Evolutionary conservation across 2,329 filamentous ascomycete species (phyloP).

Genomic region (Nannizziopsis arthrosporioides): DNA sequence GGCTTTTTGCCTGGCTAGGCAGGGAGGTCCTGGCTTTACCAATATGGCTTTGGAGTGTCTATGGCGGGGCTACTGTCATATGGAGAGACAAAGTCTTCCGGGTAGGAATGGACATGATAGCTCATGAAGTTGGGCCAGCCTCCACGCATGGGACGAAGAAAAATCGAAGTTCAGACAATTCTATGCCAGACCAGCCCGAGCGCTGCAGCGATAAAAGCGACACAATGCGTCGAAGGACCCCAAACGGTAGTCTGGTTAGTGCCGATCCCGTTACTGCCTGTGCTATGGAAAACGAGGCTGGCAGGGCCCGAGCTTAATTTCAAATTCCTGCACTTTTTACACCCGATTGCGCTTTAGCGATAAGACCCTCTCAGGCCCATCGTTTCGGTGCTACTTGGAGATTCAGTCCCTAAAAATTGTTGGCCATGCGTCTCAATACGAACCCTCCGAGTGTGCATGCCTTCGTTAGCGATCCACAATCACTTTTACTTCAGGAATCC

Average conservation of each 20-base stretch:
- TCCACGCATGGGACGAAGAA: background rate
- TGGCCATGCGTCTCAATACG: too few species aligned
- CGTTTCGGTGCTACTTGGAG: too few species aligned
- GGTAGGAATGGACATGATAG: slow-evolving; percentile 74
- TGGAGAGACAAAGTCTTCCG: slow-evolving; percentile 79
- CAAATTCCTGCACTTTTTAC: background rate
- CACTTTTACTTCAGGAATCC: too few species aligned
- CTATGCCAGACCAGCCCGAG: background rate
- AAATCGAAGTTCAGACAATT: background rate
- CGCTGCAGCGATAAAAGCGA: background rate
- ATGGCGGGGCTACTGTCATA: slow-evolving; percentile 72
- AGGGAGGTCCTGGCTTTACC: slow-evolving; percentile 73
- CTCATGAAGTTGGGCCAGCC: slow-evolving; percentile 40
- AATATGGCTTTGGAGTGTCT: slow-evolving; percentile 81
- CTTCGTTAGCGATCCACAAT: too few species aligned
- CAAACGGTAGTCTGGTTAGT: slow-evolving; percentile 10
- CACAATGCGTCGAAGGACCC: slow-evolving; percentile 11
- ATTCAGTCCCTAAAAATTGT: too few species aligned
- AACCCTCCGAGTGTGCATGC: too few species aligned
- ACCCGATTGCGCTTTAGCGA: background rate
- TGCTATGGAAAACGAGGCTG: slow-evolving; percentile 2
- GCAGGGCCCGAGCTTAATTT: background rate
- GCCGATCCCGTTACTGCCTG: slow-evolving; percentile 4
- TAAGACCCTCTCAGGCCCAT: too few species aligned
- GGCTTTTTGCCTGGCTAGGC: slow-evolving; percentile 73